Evolutionary conservation across 2,329 filamentous ascomycete genomes (phyloP).

Genomic region (Sporothrix brasiliensis): DNA sequence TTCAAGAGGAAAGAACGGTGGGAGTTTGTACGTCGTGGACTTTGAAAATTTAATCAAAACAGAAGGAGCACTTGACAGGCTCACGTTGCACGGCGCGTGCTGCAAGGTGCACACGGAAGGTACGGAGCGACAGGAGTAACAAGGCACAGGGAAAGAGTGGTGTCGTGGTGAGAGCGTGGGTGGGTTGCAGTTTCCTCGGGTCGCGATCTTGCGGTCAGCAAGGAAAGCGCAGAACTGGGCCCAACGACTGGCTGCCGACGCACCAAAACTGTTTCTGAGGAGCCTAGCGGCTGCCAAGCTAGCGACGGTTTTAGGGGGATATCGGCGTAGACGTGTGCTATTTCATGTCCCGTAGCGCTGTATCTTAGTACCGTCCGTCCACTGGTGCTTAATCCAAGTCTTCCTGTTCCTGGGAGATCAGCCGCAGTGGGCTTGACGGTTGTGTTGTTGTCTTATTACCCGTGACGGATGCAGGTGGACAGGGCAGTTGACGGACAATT

Average conservation of each 20-base stretch:
- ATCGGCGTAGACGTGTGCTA: background rate
- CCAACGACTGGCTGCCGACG: constrained; percentile 21
- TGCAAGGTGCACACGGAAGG: constrained; percentile 30
- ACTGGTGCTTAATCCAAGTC: background rate
- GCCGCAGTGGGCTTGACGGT: constrained; percentile 21
- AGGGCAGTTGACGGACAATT: background rate
- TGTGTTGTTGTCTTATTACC: background rate
- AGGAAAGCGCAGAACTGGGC: background rate
- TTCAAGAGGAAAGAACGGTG: constrained; percentile 16
- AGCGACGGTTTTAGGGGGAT: background rate
- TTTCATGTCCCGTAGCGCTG: background rate
- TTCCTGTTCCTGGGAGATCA: constrained; percentile 30
- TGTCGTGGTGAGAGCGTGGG: constrained; percentile 7
- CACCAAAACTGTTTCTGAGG: background rate
- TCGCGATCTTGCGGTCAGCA: constrained; percentile 21
- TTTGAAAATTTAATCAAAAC: background rate
- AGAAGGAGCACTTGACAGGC: constrained; percentile 26
- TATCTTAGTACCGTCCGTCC: constrained; percentile 6
- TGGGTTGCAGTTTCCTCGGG: constrained; percentile 26
- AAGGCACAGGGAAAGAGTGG: constrained; percentile 6
- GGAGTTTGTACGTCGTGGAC: background rate
- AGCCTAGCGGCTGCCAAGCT: background rate
- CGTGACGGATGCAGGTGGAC: constrained; percentile 1
- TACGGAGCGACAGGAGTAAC: constrained; percentile 24
- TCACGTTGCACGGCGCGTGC: constrained; percentile 30